phyloP scores from a whole-genome alignment of 306 rosid genomes.

The Cotoneaster glaucophyllus region DNA sequence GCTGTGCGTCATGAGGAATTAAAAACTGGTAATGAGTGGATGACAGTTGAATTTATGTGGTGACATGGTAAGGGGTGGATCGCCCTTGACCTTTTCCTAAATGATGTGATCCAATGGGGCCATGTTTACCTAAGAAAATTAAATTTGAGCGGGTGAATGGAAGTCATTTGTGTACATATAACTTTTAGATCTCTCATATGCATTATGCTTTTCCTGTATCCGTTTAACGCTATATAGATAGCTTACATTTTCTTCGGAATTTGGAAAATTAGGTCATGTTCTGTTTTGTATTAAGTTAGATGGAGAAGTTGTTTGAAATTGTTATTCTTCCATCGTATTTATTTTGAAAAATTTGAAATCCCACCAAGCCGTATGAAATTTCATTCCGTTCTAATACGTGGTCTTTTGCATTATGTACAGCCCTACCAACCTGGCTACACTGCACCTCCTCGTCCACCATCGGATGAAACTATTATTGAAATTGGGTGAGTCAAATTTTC shows the following conservation, averaged over 20 bases:
- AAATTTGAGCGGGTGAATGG: not conserved
- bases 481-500: conserved; percentile 59
- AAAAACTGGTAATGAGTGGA: not conserved
- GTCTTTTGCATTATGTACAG: conserved; percentile 35
- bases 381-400: conserved; percentile 7
- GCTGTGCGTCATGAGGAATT: not conserved
- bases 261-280: not conserved
- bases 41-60: not conserved
- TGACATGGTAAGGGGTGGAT: not conserved
- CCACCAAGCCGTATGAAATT: not conserved
- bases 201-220: not conserved
- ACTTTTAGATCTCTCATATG: not conserved
- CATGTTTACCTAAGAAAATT: not conserved
- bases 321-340: not conserved
- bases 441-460: conserved; percentile 79
- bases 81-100: not conserved
- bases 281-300: not conserved
- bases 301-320: not conserved
- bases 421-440: conserved; percentile 78
- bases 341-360: not conserved
- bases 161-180: not conserved
- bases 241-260: not conserved
- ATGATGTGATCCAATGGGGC: not conserved
- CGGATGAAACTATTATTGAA: conserved; percentile 88
- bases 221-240: not conserved